Percentiles rank a stretch among this genome's conserved stretches.
Evolutionary conservation across 768 basidiomycete genomes (phyloP).

Genomic region (Kwoniella newhampshirensis): DNA sequence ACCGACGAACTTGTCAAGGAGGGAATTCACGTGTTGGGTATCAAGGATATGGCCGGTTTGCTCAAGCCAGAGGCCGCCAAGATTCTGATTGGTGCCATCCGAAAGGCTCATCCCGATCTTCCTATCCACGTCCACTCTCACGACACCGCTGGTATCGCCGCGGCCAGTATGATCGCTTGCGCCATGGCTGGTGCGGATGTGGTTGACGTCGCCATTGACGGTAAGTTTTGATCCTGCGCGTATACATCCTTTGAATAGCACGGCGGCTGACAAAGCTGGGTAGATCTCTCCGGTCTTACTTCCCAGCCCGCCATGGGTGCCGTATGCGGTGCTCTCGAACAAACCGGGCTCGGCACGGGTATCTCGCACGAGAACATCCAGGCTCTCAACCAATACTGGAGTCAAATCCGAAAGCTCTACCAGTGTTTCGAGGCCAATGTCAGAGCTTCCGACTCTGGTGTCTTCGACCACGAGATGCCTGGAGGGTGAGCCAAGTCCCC

Average conservation of each 20-base stretch:
- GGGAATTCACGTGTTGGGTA: conserved; percentile 93
- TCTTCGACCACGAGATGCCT: conserved; percentile 99
- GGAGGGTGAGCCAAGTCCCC: conserved; percentile 81
- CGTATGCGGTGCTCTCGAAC: conserved; percentile 89
- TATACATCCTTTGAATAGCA: too few species aligned
- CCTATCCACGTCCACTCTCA: conserved; percentile 99
- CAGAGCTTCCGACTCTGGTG: conserved; percentile 92
- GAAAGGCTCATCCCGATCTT: conserved; percentile 92
- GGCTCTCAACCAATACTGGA: conserved; percentile 96
- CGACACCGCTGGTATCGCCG: conserved; percentile 96
- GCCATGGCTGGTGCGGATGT: conserved; percentile 98
- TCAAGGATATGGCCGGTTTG: conserved; percentile 99
- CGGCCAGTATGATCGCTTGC: conserved; percentile 94
- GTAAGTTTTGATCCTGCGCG: conserved; percentile 64
- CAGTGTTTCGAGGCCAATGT: conserved; percentile 98
- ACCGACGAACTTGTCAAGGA: conserved; percentile 87
- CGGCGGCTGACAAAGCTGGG: too few species aligned
- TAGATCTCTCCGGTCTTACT: conserved; percentile 96
- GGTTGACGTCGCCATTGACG: conserved; percentile 97
- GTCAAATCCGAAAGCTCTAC: conserved; percentile 92
- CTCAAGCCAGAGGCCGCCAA: conserved; percentile 92
- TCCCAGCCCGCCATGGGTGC: conserved; percentile 99
- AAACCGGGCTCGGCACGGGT: conserved; percentile 87
- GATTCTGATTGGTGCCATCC: conserved; percentile 86
- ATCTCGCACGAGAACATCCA: conserved; percentile 97